Percentiles rank a stretch among this genome's conserved stretches.
Conservation (phyloP, 768 basidiomycete genomes). For the Agrocybe praecox region DNA sequence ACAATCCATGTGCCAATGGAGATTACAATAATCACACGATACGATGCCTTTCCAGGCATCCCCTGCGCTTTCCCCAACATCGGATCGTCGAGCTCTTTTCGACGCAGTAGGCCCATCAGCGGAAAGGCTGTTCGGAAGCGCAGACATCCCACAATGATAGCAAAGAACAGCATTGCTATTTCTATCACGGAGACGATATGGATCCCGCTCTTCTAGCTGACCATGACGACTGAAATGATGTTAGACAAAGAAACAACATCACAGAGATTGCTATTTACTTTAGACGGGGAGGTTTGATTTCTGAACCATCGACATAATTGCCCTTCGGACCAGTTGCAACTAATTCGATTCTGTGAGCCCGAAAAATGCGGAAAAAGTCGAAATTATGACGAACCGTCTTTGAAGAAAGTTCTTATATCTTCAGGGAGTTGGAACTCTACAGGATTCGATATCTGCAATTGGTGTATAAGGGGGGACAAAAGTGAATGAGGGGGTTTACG, state of each 20-base stretch:
- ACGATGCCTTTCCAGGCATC: constrained; percentile 77
- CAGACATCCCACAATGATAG: constrained; percentile 85
- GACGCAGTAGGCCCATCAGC: constrained; percentile 50
- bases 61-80: constrained; percentile 41
- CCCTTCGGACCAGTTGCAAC: constrained; percentile 82
- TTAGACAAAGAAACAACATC: constrained; percentile 7
- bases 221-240: constrained; percentile 67
- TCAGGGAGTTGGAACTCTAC: constrained; percentile 85
- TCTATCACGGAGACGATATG: constrained; percentile 82
- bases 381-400: constrained; percentile 65
- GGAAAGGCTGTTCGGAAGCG: constrained; percentile 58
- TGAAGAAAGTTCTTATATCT: constrained; percentile 81
- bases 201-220: constrained; percentile 89
- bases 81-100: constrained; percentile 56
- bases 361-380: constrained; percentile 13
- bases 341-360: constrained; percentile 32
- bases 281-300: constrained; percentile 73
- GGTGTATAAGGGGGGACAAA: constrained; percentile 71
- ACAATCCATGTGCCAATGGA: constrained; percentile 98
- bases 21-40: constrained; percentile 92
- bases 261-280: constrained; percentile 55
- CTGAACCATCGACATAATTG: constrained; percentile 80
- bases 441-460: constrained; percentile 70
- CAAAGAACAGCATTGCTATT: constrained; percentile 86
- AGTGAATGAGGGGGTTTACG: constrained; percentile 68